Evolutionary conservation across 176 grass and related monocot species (phyloP).

Genomic region (Bonia amplexicaulis): DNA sequence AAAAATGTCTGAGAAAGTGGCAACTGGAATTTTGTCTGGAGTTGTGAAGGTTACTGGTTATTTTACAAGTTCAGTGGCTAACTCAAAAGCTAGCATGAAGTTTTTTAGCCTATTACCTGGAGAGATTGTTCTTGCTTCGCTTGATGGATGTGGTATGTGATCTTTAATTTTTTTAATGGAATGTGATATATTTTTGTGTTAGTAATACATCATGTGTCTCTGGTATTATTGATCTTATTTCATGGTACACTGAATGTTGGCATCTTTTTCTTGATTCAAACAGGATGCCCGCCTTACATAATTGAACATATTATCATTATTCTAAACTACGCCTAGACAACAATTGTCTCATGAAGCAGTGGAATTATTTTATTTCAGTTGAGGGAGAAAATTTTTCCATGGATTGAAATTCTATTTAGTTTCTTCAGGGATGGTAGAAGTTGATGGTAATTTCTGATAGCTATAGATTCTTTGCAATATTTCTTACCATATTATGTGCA

Average conservation of each 20-base stretch:
- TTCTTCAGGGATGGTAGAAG: no score
- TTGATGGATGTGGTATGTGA: conserved; percentile 76
- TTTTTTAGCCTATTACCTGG: conserved; percentile 52
- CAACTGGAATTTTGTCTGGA: conserved; percentile 66
- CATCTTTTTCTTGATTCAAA: neutral
- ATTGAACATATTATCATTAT: neutral
- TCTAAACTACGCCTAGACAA: neutral
- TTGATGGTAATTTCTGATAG: no score
- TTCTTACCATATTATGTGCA: no score
- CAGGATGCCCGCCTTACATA: neutral
- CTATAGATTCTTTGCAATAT: no score
- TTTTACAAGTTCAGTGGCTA: conserved; percentile 63
- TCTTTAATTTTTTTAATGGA: neutral
- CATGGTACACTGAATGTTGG: neutral
- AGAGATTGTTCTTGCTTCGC: conserved; percentile 86
- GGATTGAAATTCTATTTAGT: no score
- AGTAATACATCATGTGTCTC: neutral
- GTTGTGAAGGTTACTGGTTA: conserved; percentile 73
- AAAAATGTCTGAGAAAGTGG: conserved; percentile 80
- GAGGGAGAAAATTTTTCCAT: no score
- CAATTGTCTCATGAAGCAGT: neutral
- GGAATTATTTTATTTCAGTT: no score
- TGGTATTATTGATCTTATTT: neutral
- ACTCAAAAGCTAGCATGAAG: conserved; percentile 80
- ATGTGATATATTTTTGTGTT: no score